A percentile compares a stretch with the other conserved stretches of the same genome.
Evolutionary conservation across 2,329 filamentous ascomycete species (phyloP).

Genomic region (Fusarium longipes): DNA sequence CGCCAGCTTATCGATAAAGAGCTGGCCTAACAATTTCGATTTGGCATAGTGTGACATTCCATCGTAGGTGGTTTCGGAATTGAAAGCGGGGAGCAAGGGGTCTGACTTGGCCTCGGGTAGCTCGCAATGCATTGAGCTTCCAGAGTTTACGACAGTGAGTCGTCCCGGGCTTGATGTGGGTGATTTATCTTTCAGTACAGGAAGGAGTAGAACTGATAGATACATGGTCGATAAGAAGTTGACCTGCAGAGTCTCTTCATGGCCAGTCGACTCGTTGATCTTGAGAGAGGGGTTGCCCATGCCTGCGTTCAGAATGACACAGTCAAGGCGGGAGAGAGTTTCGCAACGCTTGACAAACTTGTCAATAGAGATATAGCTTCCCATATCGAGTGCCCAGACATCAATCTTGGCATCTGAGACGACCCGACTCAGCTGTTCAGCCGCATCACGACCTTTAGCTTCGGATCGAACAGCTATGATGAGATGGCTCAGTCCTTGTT

Average conservation of each 20-base stretch:
- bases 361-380: neutral
- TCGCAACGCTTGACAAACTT: neutral
- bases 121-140: neutral
- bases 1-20: conserved; percentile 10
- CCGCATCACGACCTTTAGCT: neutral
- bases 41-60: neutral
- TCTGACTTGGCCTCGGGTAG: conserved; percentile 1
- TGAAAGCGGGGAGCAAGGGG: neutral
- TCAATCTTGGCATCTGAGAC: neutral
- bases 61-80: neutral
- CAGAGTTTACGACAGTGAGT: neutral
- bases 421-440: neutral
- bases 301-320: conserved; percentile 3
- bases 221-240: conserved; percentile 16
- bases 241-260: conserved; percentile 7
- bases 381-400: conserved; percentile 10
- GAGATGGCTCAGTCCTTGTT: neutral
- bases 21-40: neutral
- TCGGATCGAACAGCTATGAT: conserved; percentile 5
- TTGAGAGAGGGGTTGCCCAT: neutral
- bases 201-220: neutral
- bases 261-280: neutral
- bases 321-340: neutral
- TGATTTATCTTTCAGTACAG: neutral
- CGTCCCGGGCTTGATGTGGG: neutral